Conservation (phyloP, 257 asterid species). For the Thymus quinquecostatus region DNA sequence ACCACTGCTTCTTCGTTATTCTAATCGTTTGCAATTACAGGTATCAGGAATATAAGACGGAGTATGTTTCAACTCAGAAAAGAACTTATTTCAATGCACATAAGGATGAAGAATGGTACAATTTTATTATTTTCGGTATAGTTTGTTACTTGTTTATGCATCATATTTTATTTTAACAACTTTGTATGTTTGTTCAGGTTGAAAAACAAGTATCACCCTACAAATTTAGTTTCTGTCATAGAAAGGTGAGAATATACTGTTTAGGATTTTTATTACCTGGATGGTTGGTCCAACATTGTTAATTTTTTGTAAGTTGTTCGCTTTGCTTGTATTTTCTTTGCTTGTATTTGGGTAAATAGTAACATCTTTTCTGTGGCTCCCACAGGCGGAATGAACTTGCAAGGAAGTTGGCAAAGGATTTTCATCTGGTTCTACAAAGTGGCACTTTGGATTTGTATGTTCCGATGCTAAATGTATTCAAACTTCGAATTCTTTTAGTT, state of each 20-base stretch:
- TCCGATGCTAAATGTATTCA: constrained; percentile 15
- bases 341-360: constrained; percentile 11
- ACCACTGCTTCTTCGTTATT: constrained; percentile 21
- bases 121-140: not conserved
- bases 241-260: constrained; percentile 64
- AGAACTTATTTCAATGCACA: constrained; percentile 79
- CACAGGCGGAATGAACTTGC: constrained; percentile 86
- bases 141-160: constrained; percentile 20
- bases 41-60: constrained; percentile 92
- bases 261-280: not conserved
- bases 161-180: constrained; percentile 19
- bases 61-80: constrained; percentile 88
- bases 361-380: constrained; percentile 28
- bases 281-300: not conserved
- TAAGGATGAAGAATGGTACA: constrained; percentile 93
- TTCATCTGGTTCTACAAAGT: constrained; percentile 83
- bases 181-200: constrained; percentile 60
- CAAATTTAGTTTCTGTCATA: constrained; percentile 79
- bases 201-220: constrained; percentile 95
- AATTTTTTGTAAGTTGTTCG: constrained; percentile 6
- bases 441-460: constrained; percentile 91
- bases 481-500: not conserved
- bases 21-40: constrained; percentile 42
- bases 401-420: constrained; percentile 77
- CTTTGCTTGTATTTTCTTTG: constrained; percentile 3